These are phyloP conservation scores for Pichia scutulata DNA, from an alignment of 805 yeast species.

Conservation along the genomic window DNA sequence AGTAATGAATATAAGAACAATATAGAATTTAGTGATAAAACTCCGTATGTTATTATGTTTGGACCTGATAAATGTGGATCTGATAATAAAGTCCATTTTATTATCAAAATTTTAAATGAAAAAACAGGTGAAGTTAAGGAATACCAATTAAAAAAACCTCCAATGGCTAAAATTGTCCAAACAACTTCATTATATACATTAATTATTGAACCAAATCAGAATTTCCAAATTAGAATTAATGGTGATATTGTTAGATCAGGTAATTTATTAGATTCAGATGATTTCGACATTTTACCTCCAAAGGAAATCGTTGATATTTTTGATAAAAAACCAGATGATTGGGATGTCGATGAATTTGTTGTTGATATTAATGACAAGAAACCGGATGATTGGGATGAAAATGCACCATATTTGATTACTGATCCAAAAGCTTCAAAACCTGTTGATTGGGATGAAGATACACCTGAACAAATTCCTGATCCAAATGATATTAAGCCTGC, in stretches of 20 bases:
- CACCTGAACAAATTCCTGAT: slow-evolving; percentile 51
- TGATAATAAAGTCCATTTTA: slow-evolving; percentile 73
- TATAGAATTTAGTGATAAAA: slow-evolving; percentile 46
- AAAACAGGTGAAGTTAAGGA: slow-evolving; percentile 52
- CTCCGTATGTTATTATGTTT: slow-evolving; percentile 83
- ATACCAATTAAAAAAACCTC: slow-evolving; percentile 60
- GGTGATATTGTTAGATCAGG: slow-evolving; percentile 72
- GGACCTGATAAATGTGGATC: slow-evolving; percentile 92
- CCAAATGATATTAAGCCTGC: slow-evolving; percentile 62
- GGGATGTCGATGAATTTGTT: slow-evolving; percentile 67
- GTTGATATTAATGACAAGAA: slow-evolving; percentile 62
- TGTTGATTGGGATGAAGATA: slow-evolving; percentile 69
- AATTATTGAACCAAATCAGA: slow-evolving; percentile 55
- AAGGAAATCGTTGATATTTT: slow-evolving; percentile 46
- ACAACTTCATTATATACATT: slow-evolving; percentile 70
- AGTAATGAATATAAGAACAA: slow-evolving; percentile 18
- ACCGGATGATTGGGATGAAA: slow-evolving; percentile 84
- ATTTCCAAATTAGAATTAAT: slow-evolving; percentile 74
- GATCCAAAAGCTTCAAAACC: slow-evolving; percentile 69
- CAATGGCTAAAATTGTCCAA: slow-evolving; percentile 49
- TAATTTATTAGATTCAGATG: slow-evolving; percentile 45
- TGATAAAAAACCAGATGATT: slow-evolving; percentile 65
- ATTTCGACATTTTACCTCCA: slow-evolving; percentile 62
- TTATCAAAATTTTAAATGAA: slow-evolving; percentile 53
- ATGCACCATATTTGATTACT: slow-evolving; percentile 51